phyloP scores from a whole-genome alignment of 2,329 filamentous ascomycete genomes.

The Zymoseptoria tritici region DNA sequence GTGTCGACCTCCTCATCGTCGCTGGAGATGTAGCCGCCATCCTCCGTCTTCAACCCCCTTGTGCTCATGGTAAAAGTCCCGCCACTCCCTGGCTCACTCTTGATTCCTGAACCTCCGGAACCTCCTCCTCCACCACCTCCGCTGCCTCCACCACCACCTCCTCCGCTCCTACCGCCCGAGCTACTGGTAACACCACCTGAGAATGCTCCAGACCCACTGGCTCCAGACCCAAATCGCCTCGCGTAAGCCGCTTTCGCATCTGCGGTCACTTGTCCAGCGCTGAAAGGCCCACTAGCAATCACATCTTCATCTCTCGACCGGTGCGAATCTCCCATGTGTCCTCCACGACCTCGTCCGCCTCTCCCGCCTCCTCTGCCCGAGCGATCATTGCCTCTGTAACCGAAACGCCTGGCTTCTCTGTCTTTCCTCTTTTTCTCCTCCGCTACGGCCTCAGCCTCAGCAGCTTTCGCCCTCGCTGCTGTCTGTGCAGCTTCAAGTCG shows the following conservation, averaged over 20 bases:
- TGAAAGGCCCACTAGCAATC: conserved; percentile 38
- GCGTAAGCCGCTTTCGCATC: conserved; percentile 4
- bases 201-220: conserved; percentile 5
- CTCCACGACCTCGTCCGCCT: conserved; percentile 33
- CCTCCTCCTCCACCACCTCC: conserved; percentile 15
- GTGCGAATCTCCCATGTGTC: conserved; percentile 34
- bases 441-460: conserved; percentile 17
- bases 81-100: conserved; percentile 24
- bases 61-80: conserved; percentile 15
- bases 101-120: conserved; percentile 25
- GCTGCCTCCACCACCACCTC: conserved; percentile 15
- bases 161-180: conserved; percentile 1
- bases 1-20: conserved; percentile 47
- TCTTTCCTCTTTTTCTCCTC: conserved; percentile 22
- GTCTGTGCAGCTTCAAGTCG: conserved; percentile 37
- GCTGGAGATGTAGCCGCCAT: conserved; percentile 40
- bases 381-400: conserved; percentile 19
- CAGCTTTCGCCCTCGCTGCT: conserved; percentile 25
- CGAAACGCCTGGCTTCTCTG: conserved; percentile 20
- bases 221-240: not conserved
- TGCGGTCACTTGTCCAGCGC: conserved; percentile 24
- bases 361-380: conserved; percentile 22
- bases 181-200: conserved; percentile 2
- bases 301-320: conserved; percentile 14
- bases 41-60: conserved; percentile 22